phyloP scores from a whole-genome alignment of 192 early-diverging fungal species.

The Coemansia sp. region DNA sequence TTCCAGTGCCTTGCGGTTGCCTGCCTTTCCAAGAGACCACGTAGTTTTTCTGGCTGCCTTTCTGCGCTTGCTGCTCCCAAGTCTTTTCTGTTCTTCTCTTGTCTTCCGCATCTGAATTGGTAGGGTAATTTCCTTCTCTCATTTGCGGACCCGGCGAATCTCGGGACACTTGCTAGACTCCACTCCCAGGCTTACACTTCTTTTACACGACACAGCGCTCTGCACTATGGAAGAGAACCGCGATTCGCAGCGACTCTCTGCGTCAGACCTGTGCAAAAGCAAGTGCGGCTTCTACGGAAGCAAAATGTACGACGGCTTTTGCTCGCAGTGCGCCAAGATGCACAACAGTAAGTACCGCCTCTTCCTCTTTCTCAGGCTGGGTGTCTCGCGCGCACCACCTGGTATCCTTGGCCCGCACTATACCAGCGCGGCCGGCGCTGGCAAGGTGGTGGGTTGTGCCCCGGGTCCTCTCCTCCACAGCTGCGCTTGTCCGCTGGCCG shows the following conservation, averaged over 20 bases:
- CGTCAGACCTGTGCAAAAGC: slow-evolving; percentile 61
- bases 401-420: neutral
- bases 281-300: slow-evolving; percentile 74
- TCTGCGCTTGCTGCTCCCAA: neutral
- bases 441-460: neutral
- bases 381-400: neutral
- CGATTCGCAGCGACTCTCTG: slow-evolving; percentile 56
- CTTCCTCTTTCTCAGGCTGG: neutral
- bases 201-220: neutral
- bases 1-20: neutral
- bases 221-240: slow-evolving; percentile 65
- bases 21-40: neutral
- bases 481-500: neutral
- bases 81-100: neutral
- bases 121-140: neutral
- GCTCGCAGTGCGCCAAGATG: slow-evolving; percentile 75
- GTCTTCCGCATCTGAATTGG: neutral
- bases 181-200: neutral
- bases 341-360: slow-evolving; percentile 37
- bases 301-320: slow-evolving; percentile 67
- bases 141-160: neutral
- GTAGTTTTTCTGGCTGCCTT: too few species aligned
- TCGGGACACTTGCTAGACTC: too few species aligned
- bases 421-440: neutral
- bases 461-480: too few species aligned